Evolutionary conservation across 1,139 yeast genomes (phyloP).

Genomic region (Kodamaea suecica): DNA sequence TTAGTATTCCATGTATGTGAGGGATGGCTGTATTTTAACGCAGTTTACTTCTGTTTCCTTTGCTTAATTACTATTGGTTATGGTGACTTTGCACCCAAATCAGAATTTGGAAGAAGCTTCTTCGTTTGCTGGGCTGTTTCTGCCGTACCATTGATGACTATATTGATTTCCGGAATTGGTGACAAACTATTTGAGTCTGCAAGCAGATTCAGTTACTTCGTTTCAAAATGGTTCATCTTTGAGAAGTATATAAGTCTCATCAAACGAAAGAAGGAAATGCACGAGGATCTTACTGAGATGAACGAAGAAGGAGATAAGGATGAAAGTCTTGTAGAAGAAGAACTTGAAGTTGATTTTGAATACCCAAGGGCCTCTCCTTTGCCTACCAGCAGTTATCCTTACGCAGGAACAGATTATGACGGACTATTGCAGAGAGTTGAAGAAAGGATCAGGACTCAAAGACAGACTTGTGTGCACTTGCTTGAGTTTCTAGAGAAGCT

Average conservation of each 20-base stretch:
- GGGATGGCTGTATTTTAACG: conserved; percentile 66
- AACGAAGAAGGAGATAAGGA: conserved; percentile 15
- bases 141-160: conserved; percentile 87
- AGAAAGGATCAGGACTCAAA: conserved; percentile 5
- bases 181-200: conserved; percentile 50
- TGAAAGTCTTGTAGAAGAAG: conserved; percentile 1
- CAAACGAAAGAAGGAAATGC: conserved; percentile 8
- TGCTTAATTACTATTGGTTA: conserved; percentile 81
- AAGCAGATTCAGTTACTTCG: conserved; percentile 15
- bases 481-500: conserved; percentile 21
- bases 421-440: conserved; percentile 7
- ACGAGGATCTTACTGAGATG: conserved; percentile 15
- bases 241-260: conserved; percentile 5
- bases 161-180: conserved; percentile 68
- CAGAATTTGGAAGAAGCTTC: conserved; percentile 66
- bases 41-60: conserved; percentile 69
- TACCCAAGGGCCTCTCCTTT: conserved; percentile 1
- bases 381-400: too few species aligned
- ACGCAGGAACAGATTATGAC: conserved; percentile 6
- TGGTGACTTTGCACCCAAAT: conserved; percentile 67
- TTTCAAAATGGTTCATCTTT: conserved; percentile 10
- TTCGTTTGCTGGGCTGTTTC: conserved; percentile 76
- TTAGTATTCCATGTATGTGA: conserved; percentile 57
- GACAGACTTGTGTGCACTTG: conserved; percentile 15
- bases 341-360: not conserved